Evolutionary conservation across 2,329 filamentous ascomycete genomes (phyloP).

Genomic region (Alternaria gaisen): DNA sequence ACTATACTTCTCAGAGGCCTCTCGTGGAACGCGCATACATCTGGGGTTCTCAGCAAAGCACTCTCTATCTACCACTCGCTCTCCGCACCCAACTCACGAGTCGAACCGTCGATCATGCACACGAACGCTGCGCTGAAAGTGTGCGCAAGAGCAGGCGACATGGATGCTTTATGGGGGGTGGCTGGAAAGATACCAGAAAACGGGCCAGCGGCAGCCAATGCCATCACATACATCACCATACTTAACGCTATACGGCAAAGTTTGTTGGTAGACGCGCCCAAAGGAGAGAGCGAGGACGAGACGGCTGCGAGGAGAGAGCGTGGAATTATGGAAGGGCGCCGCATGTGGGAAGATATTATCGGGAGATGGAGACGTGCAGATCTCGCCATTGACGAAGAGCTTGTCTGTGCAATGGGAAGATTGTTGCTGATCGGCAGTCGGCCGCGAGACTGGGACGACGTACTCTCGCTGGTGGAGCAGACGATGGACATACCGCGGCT

Average conservation of each 20-base stretch:
- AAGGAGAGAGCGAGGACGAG: conserved; percentile 40
- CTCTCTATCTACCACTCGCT: conserved; percentile 81
- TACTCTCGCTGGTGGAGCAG: conserved; percentile 80
- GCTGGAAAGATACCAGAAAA: conserved; percentile 73
- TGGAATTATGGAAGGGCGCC: conserved; percentile 71
- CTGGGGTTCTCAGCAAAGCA: conserved; percentile 72
- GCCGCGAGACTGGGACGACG: conserved; percentile 71
- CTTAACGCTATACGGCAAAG: conserved; percentile 72
- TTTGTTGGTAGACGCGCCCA: conserved; percentile 36
- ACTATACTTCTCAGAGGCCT: conserved; percentile 83
- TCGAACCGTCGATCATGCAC: conserved; percentile 81
- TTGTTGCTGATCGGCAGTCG: conserved; percentile 72
- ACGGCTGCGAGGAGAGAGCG: conserved; percentile 46
- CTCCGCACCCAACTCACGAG: conserved; percentile 66
- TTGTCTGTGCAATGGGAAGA: conserved; percentile 83
- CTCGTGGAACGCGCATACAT: conserved; percentile 65
- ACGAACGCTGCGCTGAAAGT: conserved; percentile 88
- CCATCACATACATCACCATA: conserved; percentile 81
- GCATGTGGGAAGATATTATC: conserved; percentile 83
- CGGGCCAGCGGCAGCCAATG: conserved; percentile 71
- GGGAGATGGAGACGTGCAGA: conserved; percentile 77
- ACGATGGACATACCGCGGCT: conserved; percentile 77
- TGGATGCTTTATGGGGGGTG: conserved; percentile 83
- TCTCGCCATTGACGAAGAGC: conserved; percentile 76
- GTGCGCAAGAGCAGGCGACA: conserved; percentile 75